phyloP scores from a whole-genome alignment of 352 stramenopile genomes.

The Phytophthora nicotianae region DNA sequence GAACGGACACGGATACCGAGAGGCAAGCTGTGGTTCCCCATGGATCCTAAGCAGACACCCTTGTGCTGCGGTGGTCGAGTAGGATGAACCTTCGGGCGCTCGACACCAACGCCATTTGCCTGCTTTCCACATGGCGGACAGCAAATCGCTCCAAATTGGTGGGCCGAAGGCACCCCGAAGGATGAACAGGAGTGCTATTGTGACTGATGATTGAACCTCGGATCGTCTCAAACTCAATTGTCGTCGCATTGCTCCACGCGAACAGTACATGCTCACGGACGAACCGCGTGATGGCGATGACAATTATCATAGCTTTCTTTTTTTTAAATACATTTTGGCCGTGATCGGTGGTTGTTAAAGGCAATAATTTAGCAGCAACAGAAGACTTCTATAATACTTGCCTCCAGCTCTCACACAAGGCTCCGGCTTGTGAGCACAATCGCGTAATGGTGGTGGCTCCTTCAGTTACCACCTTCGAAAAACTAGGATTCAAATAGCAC shows the following conservation, averaged over 20 bases:
- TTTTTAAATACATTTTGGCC: no score
- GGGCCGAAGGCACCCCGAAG: slow-evolving; percentile 1
- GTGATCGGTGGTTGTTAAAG: no score
- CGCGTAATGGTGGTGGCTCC: no score
- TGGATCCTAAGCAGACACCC: neutral
- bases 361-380: no score
- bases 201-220: slow-evolving; percentile 7
- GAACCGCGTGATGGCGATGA: no score
- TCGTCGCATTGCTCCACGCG: neutral
- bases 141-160: slow-evolving; percentile 27
- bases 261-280: no score
- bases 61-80: slow-evolving; percentile 8
- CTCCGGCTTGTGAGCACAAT: no score
- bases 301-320: no score
- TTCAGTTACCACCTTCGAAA: no score
- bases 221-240: slow-evolving; percentile 11
- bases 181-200: slow-evolving; percentile 7
- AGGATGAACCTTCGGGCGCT: slow-evolving; percentile 2
- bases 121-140: slow-evolving; percentile 19
- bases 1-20: slow-evolving; percentile 4
- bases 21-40: neutral
- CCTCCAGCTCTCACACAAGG: no score
- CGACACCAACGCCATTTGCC: slow-evolving; percentile 16
- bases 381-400: no score
- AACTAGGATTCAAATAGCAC: no score